Percentiles rank a stretch among this genome's conserved stretches.
phyloP scores from a whole-genome alignment of 148 eudicot genomes.

The Gaultheria prostrata region DNA sequence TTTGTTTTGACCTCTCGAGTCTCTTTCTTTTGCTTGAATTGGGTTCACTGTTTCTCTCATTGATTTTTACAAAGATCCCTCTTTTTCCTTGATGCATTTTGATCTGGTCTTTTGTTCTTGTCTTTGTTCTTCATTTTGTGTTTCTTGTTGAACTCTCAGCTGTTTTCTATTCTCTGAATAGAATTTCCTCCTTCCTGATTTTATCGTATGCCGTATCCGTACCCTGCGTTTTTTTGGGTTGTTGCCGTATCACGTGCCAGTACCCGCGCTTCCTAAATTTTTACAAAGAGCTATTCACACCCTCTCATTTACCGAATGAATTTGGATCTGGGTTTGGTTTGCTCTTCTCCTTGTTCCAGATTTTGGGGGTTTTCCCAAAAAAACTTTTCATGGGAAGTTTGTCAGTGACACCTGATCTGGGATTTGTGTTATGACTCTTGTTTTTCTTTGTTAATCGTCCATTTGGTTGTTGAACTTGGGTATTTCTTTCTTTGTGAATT shows the following conservation, averaged over 20 bases:
- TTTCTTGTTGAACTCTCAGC: background rate
- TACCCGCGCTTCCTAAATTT: no score
- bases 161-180: background rate
- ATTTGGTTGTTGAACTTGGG: background rate
- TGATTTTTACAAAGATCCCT: background rate
- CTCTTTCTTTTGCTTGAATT: background rate
- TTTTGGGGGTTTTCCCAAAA: background rate
- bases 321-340: constrained; percentile 10
- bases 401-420: background rate
- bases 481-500: background rate
- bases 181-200: background rate
- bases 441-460: background rate
- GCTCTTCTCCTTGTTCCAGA: background rate
- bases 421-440: background rate
- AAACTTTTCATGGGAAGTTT: background rate
- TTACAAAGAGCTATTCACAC: background rate
- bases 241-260: no score
- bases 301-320: constrained; percentile 19
- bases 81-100: background rate
- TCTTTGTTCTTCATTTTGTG: background rate
- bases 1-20: background rate
- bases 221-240: no score
- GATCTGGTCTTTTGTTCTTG: constrained; percentile 1
- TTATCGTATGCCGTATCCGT: no score
- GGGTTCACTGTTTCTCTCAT: constrained; percentile 2